Base-by-base conservation (phyloP, 1,284 basidiomycete species). In the Rhodofomes roseus region DNA sequence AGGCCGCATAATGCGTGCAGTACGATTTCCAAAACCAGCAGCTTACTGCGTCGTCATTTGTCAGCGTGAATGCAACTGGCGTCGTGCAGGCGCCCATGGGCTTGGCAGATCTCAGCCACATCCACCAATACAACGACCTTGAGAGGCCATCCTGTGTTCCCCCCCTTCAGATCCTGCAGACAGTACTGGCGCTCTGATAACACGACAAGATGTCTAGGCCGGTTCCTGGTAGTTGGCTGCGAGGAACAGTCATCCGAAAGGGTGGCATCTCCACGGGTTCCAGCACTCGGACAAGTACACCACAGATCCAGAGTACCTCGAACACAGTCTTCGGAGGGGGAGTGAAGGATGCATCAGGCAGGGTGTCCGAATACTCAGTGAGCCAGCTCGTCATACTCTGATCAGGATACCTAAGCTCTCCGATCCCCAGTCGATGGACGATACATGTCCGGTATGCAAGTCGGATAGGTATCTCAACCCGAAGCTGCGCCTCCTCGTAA, bases 361-460 rank as follows among this genome's bases (percentile, higher is more conserved):
- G 90, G 71, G 90, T 86, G 1, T 78, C 86, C 3, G 90, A 93
- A 69, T 93, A 82, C 75, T 90, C 84, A 65, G 90, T 92, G 61
- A 71, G 87, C 46, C 7, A 20, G 31, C 18, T 36, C 27, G 2
- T 23, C 31, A 36, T 36, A n/a, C 5, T 31, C n/a, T 31, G 36
- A 9, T 7, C 5, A 14, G 5, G 12, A 25, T n/a, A 12, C 8
- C 34, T 34, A 36, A 50, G 53, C 41, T 58, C 27, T 8, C n/a
- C 18, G 44, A 18, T 20, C 18, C 51, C 11, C 43, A 95, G 93
- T 91, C 91, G 37, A 92, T 92, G 80, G 88, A 93, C 59, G 97
- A 99, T 75, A 89, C 94, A 71, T 99, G 97, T 77, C 96, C 97
- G 1, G 89, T 98, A 8, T 99, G 97, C 81, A 95, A 95, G 75